A percentile compares a stretch with the other conserved stretches of the same genome.
These are phyloP conservation scores for Jaapia argillacea DNA, from an alignment of 768 basidiomycete species.

Conservation along the genomic window DNA sequence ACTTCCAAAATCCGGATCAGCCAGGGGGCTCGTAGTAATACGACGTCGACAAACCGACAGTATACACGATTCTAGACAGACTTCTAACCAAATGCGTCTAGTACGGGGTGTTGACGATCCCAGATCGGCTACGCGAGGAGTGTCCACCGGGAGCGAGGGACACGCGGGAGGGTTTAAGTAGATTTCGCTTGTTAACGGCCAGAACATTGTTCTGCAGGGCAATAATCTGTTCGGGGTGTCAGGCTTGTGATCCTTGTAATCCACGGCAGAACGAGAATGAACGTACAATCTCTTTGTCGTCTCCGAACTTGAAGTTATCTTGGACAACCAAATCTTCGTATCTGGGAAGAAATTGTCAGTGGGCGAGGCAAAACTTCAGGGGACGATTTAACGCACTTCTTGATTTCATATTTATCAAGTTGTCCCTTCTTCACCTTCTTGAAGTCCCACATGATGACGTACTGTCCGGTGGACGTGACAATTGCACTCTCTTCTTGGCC, in stretches of 20 bases:
- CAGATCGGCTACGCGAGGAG: conserved; percentile 39
- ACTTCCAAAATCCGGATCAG: no score
- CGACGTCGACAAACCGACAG: no score
- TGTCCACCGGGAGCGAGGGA: conserved; percentile 46
- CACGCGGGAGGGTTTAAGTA: conserved; percentile 72
- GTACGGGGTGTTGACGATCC: conserved; percentile 62
- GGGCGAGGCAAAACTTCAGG: not conserved
- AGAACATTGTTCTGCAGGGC: conserved; percentile 91
- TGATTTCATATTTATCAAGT: conserved; percentile 90
- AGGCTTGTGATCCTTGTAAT: not conserved
- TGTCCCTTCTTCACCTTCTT: conserved; percentile 88
- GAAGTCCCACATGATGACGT: conserved; percentile 96
- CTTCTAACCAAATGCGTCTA: no score
- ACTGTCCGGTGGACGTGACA: conserved; percentile 88
- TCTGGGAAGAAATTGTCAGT: conserved; percentile 17
- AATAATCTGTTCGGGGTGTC: conserved; percentile 59
- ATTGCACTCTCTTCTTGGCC: conserved; percentile 90
- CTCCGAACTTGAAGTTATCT: conserved; percentile 96
- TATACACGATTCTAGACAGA: no score
- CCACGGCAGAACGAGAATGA: not conserved
- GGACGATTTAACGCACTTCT: conserved; percentile 36
- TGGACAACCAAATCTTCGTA: conserved; percentile 93
- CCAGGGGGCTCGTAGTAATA: no score
- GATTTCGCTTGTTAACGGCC: conserved; percentile 86
- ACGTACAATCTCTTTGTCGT: conserved; percentile 91